Evolutionary conservation across 805 yeast genomes (phyloP).

Genomic region (Nakazawaea ernobii): DNA sequence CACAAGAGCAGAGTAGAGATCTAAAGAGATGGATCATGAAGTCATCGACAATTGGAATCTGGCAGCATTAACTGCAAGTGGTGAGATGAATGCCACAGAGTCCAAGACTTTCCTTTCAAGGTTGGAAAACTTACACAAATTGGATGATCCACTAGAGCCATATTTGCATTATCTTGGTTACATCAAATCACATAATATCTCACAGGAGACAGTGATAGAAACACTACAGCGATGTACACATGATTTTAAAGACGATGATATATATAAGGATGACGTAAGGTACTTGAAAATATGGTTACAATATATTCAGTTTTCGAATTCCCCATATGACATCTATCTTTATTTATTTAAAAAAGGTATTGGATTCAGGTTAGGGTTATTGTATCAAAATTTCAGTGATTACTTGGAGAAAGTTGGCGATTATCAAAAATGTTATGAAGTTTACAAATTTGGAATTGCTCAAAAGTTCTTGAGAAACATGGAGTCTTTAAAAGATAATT

Average conservation of each 20-base stretch:
- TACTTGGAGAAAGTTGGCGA: slow-evolving; percentile 48
- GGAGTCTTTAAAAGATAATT: slow-evolving; percentile 35
- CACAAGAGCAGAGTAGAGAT: not conserved
- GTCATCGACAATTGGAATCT: not conserved
- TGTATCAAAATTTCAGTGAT: slow-evolving; percentile 75
- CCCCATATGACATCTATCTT: slow-evolving; percentile 64
- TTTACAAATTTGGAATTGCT: slow-evolving; percentile 54
- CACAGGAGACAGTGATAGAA: slow-evolving; percentile 59
- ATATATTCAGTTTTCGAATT: slow-evolving; percentile 62
- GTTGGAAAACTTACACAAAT: slow-evolving; percentile 34
- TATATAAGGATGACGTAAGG: slow-evolving; percentile 78
- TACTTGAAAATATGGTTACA: slow-evolving; percentile 78
- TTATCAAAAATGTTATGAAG: slow-evolving; percentile 48
- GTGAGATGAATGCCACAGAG: not conserved
- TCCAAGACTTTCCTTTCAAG: not conserved
- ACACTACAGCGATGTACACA: slow-evolving; percentile 70
- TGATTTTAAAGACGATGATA: slow-evolving; percentile 54
- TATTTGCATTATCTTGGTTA: slow-evolving; percentile 73
- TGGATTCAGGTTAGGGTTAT: slow-evolving; percentile 61
- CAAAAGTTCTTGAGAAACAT: slow-evolving; percentile 58
- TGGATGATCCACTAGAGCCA: slow-evolving; percentile 80
- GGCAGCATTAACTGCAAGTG: not conserved
- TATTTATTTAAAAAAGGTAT: slow-evolving; percentile 68
- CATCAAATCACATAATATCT: slow-evolving; percentile 61
- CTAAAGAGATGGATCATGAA: not conserved